Percentiles rank a stretch among this genome's conserved stretches.
Conservation (phyloP, 2,329 filamentous ascomycete species). For the Aspergillus unguis region DNA sequence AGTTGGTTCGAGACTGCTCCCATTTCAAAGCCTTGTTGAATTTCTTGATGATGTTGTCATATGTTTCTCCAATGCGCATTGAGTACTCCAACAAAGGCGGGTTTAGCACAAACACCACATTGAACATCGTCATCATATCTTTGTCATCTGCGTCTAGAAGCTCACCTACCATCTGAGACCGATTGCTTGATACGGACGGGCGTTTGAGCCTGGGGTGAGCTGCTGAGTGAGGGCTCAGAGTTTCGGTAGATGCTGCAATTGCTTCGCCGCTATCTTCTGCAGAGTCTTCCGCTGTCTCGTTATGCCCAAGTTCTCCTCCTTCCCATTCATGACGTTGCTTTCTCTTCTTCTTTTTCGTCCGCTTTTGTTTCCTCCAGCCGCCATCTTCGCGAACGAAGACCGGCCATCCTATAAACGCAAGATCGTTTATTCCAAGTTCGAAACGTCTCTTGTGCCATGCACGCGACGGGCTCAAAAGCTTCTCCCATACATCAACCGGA, state of each 20-base stretch:
- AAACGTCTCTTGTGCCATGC: conserved; percentile 79
- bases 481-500: conserved; percentile 72
- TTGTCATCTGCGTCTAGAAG: conserved; percentile 39
- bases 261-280: conserved; percentile 32
- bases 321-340: conserved; percentile 33
- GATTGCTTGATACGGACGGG: conserved; percentile 20
- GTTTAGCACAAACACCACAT: conserved; percentile 87
- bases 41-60: conserved; percentile 85
- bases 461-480: conserved; percentile 70
- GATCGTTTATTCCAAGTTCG: conserved; percentile 74
- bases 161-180: conserved; percentile 22
- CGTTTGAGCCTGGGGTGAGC: conserved; percentile 25
- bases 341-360: conserved; percentile 41
- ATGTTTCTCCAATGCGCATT: conserved; percentile 70
- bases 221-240: conserved; percentile 21
- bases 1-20: conserved; percentile 83
- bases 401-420: conserved; percentile 78
- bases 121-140: conserved; percentile 90
- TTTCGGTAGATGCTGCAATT: conserved; percentile 29
- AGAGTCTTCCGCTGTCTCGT: conserved; percentile 36
- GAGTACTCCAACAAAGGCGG: conserved; percentile 75
- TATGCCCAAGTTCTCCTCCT: conserved; percentile 33
- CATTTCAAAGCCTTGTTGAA: conserved; percentile 90
- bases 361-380: conserved; percentile 67
- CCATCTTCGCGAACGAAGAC: conserved; percentile 78